Percentiles rank a stretch among this genome's conserved stretches.
These are phyloP conservation scores for Fusarium globosum DNA, from an alignment of 2,329 filamentous ascomycete genomes.

Conservation along the genomic window DNA sequence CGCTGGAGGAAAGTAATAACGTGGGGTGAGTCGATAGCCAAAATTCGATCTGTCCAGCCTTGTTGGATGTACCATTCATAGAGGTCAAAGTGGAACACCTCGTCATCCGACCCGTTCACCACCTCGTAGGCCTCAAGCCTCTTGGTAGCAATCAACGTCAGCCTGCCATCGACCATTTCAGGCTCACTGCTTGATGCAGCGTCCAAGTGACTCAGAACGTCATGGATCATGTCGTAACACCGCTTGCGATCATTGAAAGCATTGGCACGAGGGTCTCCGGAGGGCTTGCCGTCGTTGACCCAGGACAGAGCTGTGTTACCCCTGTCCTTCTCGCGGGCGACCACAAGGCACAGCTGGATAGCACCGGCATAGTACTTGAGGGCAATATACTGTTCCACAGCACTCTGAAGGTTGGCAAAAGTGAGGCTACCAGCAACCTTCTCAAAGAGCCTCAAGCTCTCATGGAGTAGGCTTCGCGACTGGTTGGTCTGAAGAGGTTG, in stretches of 20 bases:
- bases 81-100: conserved; percentile 95
- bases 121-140: conserved; percentile 89
- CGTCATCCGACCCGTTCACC: conserved; percentile 87
- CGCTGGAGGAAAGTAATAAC: conserved; percentile 88
- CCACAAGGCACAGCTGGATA: conserved; percentile 85
- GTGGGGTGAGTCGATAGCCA: conserved; percentile 85
- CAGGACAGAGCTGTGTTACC: conserved; percentile 87
- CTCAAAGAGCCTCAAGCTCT: conserved; percentile 88
- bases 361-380: conserved; percentile 94
- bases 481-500: conserved; percentile 78
- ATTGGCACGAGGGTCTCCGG: conserved; percentile 73
- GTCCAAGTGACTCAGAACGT: conserved; percentile 83
- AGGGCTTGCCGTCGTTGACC: conserved; percentile 84
- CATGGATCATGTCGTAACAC: conserved; percentile 90
- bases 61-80: conserved; percentile 97
- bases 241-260: conserved; percentile 77
- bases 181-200: conserved; percentile 74
- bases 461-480: conserved; percentile 83
- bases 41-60: conserved; percentile 85
- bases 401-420: conserved; percentile 80
- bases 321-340: conserved; percentile 86
- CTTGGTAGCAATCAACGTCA: conserved; percentile 80
- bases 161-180: conserved; percentile 80
- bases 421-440: conserved; percentile 87
- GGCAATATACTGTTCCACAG: conserved; percentile 80